Evolutionary conservation across 2,329 filamentous ascomycete genomes (phyloP).

Genomic region (Talaromyces verruculosus): DNA sequence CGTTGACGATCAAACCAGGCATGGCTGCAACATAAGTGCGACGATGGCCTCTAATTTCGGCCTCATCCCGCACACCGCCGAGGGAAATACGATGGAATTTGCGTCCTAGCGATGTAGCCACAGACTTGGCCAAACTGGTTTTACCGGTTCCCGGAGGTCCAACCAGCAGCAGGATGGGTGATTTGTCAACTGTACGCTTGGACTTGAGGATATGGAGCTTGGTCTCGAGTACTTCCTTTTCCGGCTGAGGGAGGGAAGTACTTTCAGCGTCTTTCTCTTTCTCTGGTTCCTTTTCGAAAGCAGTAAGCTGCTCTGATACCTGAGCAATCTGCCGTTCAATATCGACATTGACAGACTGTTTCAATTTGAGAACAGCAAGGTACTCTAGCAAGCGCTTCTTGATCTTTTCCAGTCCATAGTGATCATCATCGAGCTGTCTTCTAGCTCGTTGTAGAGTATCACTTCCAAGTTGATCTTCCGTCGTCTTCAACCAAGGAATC

Average conservation of each 20-base stretch:
- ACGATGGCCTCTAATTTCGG: constrained; percentile 91
- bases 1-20: constrained; percentile 92
- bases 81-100: constrained; percentile 98
- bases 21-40: constrained; percentile 98
- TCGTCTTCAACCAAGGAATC: constrained; percentile 85
- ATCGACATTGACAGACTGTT: constrained; percentile 83
- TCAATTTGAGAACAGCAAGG: constrained; percentile 89
- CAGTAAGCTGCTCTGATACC: constrained; percentile 41
- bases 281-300: constrained; percentile 39
- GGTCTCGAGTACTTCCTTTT: constrained; percentile 51
- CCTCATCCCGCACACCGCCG: constrained; percentile 92
- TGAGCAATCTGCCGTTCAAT: constrained; percentile 72
- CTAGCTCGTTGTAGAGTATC: constrained; percentile 77
- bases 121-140: constrained; percentile 89
- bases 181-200: constrained; percentile 88
- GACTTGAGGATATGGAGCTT: constrained; percentile 75
- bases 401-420: constrained; percentile 94
- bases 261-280: constrained; percentile 56
- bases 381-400: constrained; percentile 97
- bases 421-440: constrained; percentile 90
- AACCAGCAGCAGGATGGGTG: constrained; percentile 88
- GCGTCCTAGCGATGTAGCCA: constrained; percentile 85
- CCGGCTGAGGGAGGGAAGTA: constrained; percentile 47
- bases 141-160: constrained; percentile 95
- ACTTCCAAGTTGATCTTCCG: constrained; percentile 79